Percentiles rank a stretch among this genome's conserved stretches.
Evolutionary conservation across 2,329 filamentous ascomycete genomes (phyloP).

Genomic region (Fusarium nygamai): DNA sequence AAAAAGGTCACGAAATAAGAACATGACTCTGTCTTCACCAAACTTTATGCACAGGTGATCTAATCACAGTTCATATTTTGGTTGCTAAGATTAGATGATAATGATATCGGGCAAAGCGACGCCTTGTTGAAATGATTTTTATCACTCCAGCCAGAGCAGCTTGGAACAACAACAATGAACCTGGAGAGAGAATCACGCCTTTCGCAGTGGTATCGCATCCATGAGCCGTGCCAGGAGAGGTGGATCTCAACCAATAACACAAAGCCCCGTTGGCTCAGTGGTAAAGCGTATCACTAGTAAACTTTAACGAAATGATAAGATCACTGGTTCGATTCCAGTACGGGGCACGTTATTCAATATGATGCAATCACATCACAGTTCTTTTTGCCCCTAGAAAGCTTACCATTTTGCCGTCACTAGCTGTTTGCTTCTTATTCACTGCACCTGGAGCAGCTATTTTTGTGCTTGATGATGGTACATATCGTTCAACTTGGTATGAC

Average conservation of each 20-base stretch:
- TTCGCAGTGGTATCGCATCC: rapidly evolving
- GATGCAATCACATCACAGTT: rapidly evolving
- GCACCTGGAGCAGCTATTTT: not conserved
- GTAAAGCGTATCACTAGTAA: constrained; percentile 29
- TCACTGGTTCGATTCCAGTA: constrained; percentile 25
- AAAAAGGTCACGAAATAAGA: no score
- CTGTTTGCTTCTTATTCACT: rapidly evolving
- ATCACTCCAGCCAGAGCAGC: rapidly evolving
- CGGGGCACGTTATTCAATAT: not conserved
- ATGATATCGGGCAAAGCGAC: rapidly evolving
- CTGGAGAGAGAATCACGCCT: no score
- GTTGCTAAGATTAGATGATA: rapidly evolving
- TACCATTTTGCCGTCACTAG: not conserved
- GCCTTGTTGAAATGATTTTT: rapidly evolving
- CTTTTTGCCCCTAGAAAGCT: not conserved
- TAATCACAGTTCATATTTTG: rapidly evolving
- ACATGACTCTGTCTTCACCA: no score
- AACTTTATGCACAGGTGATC: rapidly evolving
- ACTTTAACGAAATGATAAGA: constrained; percentile 4
- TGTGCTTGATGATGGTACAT: not conserved
- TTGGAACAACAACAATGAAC: rapidly evolving
- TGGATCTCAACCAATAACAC: not conserved
- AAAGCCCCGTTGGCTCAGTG: constrained; percentile 22
- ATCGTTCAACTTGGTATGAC: not conserved
- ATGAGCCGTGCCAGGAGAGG: rapidly evolving